phyloP scores from a whole-genome alignment of 2,329 filamentous ascomycete genomes.

The Anthostomella pinea region DNA sequence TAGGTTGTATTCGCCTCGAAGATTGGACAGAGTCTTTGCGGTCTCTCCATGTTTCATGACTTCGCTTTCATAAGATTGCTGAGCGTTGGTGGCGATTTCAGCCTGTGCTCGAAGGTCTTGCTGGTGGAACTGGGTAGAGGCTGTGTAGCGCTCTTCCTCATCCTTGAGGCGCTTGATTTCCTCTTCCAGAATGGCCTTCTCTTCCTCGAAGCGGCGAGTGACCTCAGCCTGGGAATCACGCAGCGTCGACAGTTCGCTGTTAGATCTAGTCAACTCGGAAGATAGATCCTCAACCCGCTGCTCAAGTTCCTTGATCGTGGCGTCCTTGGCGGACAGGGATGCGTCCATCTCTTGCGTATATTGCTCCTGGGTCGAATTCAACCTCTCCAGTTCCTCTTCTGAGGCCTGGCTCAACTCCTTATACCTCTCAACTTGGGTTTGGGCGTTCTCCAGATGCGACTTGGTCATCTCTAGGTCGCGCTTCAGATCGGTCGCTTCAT shows the following conservation, averaged over 20 bases:
- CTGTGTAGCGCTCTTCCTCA: slow-evolving; percentile 74
- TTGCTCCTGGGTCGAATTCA: slow-evolving; percentile 78
- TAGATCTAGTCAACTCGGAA: slow-evolving; percentile 75
- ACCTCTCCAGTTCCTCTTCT: slow-evolving; percentile 80
- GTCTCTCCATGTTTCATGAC: slow-evolving; percentile 93
- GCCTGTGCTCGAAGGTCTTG: slow-evolving; percentile 91
- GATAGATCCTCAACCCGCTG: slow-evolving; percentile 82
- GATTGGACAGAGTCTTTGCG: slow-evolving; percentile 75
- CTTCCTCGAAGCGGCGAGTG: slow-evolving; percentile 69
- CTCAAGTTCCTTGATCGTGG: slow-evolving; percentile 75
- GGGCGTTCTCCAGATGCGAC: slow-evolving; percentile 76
- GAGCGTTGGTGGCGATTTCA: slow-evolving; percentile 87
- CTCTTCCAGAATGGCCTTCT: slow-evolving; percentile 74
- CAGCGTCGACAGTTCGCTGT: slow-evolving; percentile 75
- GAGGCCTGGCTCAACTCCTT: slow-evolving; percentile 81
- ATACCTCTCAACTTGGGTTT: slow-evolving; percentile 81
- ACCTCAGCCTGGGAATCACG: slow-evolving; percentile 78
- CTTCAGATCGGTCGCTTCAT: slow-evolving; percentile 82
- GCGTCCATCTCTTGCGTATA: slow-evolving; percentile 84
- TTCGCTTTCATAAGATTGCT: slow-evolving; percentile 93
- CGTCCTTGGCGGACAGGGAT: slow-evolving; percentile 72
- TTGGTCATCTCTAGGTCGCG: slow-evolving; percentile 80
- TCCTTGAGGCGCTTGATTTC: slow-evolving; percentile 81
- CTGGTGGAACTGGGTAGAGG: slow-evolving; percentile 80
- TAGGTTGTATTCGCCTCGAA: slow-evolving; percentile 78